Conservation (phyloP, 805 yeast genomes). For the Candida railenensis region DNA sequence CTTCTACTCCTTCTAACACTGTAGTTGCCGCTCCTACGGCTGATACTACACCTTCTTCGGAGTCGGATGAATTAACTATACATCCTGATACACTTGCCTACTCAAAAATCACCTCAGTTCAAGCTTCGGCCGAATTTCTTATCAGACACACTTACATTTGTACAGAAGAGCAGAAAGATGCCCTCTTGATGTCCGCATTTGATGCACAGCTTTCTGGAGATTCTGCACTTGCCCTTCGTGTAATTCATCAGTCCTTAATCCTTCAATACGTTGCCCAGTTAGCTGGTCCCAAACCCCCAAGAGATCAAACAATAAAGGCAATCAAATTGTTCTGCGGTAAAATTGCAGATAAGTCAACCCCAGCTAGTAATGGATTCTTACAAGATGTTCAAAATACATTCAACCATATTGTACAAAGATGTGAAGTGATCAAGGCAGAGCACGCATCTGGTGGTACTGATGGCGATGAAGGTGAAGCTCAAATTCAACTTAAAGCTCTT, state of each 20-base stretch:
- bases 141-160: slow-evolving; percentile 65
- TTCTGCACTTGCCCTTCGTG: slow-evolving; percentile 51
- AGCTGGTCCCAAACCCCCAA: slow-evolving; percentile 30
- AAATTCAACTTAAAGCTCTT: slow-evolving; percentile 83
- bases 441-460: slow-evolving; percentile 28
- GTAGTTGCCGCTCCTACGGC: slow-evolving; percentile 6
- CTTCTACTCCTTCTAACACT: slow-evolving; percentile 4
- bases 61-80: slow-evolving; percentile 51
- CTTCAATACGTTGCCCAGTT: slow-evolving; percentile 65
- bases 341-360: slow-evolving; percentile 49
- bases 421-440: slow-evolving; percentile 62
- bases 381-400: slow-evolving; percentile 75
- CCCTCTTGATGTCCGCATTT: slow-evolving; percentile 89
- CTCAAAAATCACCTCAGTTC: slow-evolving; percentile 52
- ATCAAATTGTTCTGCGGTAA: slow-evolving; percentile 68
- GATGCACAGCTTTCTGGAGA: slow-evolving; percentile 73
- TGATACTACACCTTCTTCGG: slow-evolving; percentile 10
- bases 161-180: slow-evolving; percentile 84
- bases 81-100: slow-evolving; percentile 66
- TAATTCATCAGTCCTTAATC: slow-evolving; percentile 77
- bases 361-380: slow-evolving; percentile 67
- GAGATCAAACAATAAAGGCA: slow-evolving; percentile 37
- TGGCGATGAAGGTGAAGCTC: slow-evolving; percentile 59
- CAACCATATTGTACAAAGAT: slow-evolving; percentile 73
- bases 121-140: slow-evolving; percentile 52